Base-by-base conservation (phyloP, 1,284 basidiomycete genomes). In the Fomitiporia mediterranea region DNA sequence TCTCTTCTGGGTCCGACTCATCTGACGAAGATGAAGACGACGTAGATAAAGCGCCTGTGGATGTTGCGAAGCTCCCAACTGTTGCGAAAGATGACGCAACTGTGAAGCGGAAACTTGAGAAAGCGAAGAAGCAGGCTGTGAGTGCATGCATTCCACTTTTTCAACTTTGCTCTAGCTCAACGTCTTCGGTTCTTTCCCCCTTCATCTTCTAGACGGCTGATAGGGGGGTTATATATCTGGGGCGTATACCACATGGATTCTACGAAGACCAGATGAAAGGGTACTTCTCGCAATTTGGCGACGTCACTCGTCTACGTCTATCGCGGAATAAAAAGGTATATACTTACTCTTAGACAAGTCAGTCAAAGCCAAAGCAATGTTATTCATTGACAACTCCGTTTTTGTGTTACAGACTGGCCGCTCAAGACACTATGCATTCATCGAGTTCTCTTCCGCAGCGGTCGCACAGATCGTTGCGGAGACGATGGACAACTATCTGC, bases 401-500 rank as follows among this genome's bases (percentile, higher is more conserved):
- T 13, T 38, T 42, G 51, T 11, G 25, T 25, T 40, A 21, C 49
- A 95, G 92, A 98, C 95, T 9, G 97, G 97, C 57, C 82, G 82
- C 55, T 94, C 94, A 32, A 98, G 97, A 72, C 96, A 98, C 72
- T 99, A 98, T 70, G 96, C 83, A 2, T 99, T 98, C 74, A 79
- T 99, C 67, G 96, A 99, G 72, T 97, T 99, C 69, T 83, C 87
- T 57, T 94, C 92, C 35, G 79, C 82, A 13, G 82, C 90, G 1
- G 95, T 99, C 42, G 95, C 96, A 0, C 75, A 92, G 67, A 98
- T 99, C 61, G 97, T 98, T 8, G 89, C 91, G 4, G 97, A 99
- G 67, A 99, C 97, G 44, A 98, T 99, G 96, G 84, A 99, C 79
- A 98, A 98, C 74, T 99, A 98, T 71, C 82, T 99, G 28, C 78